phyloP scores from a whole-genome alignment of 2,329 filamentous ascomycete genomes.

The Aspergillus sojae region DNA sequence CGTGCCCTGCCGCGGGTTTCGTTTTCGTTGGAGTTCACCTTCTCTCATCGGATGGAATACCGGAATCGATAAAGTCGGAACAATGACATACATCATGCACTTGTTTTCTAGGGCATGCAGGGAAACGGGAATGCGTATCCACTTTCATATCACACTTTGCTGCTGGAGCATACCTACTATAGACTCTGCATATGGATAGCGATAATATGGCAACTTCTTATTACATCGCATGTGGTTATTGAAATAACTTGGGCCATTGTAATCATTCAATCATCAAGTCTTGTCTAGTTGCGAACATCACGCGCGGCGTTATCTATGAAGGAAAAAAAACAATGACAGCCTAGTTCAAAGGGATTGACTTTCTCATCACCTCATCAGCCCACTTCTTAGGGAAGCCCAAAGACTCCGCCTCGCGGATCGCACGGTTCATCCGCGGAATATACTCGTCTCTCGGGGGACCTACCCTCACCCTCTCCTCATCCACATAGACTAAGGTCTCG shows the following conservation, averaged over 20 bases:
- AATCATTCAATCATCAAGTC: neutral
- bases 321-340: neutral
- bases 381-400: conserved; percentile 39
- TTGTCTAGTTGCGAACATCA: neutral
- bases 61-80: neutral
- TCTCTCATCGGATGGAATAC: neutral
- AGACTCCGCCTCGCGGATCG: conserved; percentile 40
- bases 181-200: neutral
- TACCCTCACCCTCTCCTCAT: conserved; percentile 39
- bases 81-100: neutral
- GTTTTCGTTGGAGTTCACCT: neutral
- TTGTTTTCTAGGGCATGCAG: neutral
- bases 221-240: neutral
- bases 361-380: conserved; percentile 44
- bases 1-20: neutral
- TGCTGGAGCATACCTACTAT: neutral
- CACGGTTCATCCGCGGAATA: conserved; percentile 46
- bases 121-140: neutral
- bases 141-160: neutral
- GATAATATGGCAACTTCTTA: neutral
- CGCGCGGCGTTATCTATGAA: neutral
- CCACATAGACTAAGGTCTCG: conserved; percentile 44
- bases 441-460: conserved; percentile 42
- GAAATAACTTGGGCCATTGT: neutral
- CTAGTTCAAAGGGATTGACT: conserved; percentile 34